phyloP scores from a whole-genome alignment of 2,329 filamentous ascomycete genomes.

The Cladosporium sp. region DNA sequence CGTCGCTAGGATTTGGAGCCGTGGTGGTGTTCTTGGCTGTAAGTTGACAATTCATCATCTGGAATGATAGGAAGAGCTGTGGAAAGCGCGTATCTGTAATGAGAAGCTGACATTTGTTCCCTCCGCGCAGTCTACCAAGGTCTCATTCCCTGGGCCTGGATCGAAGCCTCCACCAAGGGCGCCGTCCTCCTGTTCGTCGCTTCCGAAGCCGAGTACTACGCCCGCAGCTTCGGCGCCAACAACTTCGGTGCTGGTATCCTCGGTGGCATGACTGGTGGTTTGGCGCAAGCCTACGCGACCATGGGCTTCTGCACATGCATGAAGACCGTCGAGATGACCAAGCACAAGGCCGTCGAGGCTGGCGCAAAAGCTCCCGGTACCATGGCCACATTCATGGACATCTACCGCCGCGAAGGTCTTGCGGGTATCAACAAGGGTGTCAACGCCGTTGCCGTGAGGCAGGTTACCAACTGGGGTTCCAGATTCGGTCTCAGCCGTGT shows the following conservation, averaged over 20 bases:
- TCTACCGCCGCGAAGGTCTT: slow-evolving; percentile 93
- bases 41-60: slow-evolving; percentile 49
- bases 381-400: slow-evolving; percentile 93
- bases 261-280: slow-evolving; percentile 90
- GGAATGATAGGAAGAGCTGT: not conserved
- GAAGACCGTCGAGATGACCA: slow-evolving; percentile 99
- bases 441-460: slow-evolving; percentile 96
- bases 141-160: slow-evolving; percentile 99
- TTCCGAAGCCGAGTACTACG: slow-evolving; percentile 95
- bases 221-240: slow-evolving; percentile 72
- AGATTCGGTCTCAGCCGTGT: slow-evolving; percentile 92
- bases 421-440: slow-evolving; percentile 97
- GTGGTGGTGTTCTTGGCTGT: slow-evolving; percentile 94
- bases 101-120: not conserved
- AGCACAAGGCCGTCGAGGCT: slow-evolving; percentile 85
- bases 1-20: slow-evolving; percentile 85
- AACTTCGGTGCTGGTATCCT: slow-evolving; percentile 87
- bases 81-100: not conserved
- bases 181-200: slow-evolving; percentile 98
- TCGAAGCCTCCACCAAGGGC: slow-evolving; percentile 99
- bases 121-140: slow-evolving; percentile 85
- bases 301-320: slow-evolving; percentile 99
- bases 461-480: slow-evolving; percentile 99
- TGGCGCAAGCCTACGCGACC: slow-evolving; percentile 97
- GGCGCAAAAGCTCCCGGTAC: slow-evolving; percentile 88